Evolutionary conservation across 495 filamentous ascomycete species (phyloP).

Genomic region (Xylaria sp.): DNA sequence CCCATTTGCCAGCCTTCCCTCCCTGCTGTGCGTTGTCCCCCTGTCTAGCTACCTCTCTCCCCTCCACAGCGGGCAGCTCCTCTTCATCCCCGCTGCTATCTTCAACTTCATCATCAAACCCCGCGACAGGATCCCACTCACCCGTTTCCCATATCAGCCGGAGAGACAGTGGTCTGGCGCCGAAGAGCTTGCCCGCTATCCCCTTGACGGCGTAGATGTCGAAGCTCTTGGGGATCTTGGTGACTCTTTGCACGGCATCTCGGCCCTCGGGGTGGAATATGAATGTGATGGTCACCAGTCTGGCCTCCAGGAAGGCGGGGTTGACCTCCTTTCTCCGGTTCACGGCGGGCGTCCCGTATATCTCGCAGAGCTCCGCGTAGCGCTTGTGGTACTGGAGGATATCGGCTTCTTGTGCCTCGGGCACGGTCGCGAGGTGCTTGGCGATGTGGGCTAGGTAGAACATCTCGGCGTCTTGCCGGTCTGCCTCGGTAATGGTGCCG

Average conservation of each 20-base stretch:
- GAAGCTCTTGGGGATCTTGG: constrained; percentile 75
- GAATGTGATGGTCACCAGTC: constrained; percentile 73
- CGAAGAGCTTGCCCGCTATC: constrained; percentile 74
- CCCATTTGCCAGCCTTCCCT: constrained; percentile 58
- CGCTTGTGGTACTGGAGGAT: constrained; percentile 69
- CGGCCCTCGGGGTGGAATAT: constrained; percentile 41
- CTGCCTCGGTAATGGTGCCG: constrained; percentile 70
- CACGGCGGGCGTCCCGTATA: constrained; percentile 71
- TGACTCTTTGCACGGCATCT: constrained; percentile 33
- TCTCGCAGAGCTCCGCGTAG: constrained; percentile 73
- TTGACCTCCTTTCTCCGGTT: constrained; percentile 61
- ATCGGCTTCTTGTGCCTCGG: constrained; percentile 57
- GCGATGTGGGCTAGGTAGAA: constrained; percentile 88
- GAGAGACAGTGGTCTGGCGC: constrained; percentile 65
- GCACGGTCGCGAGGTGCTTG: constrained; percentile 69
- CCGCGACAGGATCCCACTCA: constrained; percentile 78
- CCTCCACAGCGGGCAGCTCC: constrained; percentile 41
- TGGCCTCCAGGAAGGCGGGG: constrained; percentile 73
- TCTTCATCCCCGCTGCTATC: constrained; percentile 64
- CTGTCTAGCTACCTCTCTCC: constrained; percentile 27
- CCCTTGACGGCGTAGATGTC: constrained; percentile 84
- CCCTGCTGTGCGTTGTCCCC: constrained; percentile 28
- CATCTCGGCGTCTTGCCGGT: constrained; percentile 85
- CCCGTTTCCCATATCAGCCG: constrained; percentile 81
- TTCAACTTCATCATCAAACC: constrained; percentile 66